A percentile compares a stretch with the other conserved stretches of the same genome.
Evolutionary conservation across 768 basidiomycete genomes (phyloP).

Genomic region (Boletus rufocinnamomeus): DNA sequence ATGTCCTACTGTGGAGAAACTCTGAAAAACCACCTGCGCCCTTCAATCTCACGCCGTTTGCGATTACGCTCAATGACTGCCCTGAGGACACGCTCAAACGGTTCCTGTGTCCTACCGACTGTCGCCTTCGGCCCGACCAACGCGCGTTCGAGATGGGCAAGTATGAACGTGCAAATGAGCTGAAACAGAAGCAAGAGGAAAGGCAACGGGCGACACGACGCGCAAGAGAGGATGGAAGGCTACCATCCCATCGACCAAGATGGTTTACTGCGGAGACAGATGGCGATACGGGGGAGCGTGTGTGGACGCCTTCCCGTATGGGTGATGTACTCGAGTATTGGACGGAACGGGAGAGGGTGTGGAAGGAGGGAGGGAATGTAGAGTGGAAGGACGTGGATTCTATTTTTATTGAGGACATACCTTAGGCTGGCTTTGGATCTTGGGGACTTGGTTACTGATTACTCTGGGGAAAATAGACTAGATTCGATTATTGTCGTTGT

Average conservation of each 20-base stretch:
- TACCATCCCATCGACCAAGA: constrained; percentile 73
- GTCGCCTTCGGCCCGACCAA: constrained; percentile 89
- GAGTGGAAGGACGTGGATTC: constrained; percentile 73
- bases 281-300: constrained; percentile 84
- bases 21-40: constrained; percentile 80
- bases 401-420: constrained; percentile 74
- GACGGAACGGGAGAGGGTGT: constrained; percentile 71
- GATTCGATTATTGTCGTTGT: background rate
- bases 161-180: constrained; percentile 79
- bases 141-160: constrained; percentile 89
- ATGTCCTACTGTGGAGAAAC: constrained; percentile 91
- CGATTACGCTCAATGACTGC: constrained; percentile 89
- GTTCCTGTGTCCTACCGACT: constrained; percentile 87
- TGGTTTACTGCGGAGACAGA: constrained; percentile 89
- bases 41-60: constrained; percentile 95
- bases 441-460: background rate
- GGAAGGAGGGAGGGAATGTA: constrained; percentile 40
- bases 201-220: constrained; percentile 69
- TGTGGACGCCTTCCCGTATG: constrained; percentile 72
- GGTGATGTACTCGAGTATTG: constrained; percentile 75
- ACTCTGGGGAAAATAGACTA: constrained; percentile 10
- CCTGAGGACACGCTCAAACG: constrained; percentile 67
- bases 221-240: constrained; percentile 71
- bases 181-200: constrained; percentile 83
- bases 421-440: constrained; percentile 8